Evolutionary conservation across 495 filamentous ascomycete genomes (phyloP).

Genomic region (Emericellopsis terricola): DNA sequence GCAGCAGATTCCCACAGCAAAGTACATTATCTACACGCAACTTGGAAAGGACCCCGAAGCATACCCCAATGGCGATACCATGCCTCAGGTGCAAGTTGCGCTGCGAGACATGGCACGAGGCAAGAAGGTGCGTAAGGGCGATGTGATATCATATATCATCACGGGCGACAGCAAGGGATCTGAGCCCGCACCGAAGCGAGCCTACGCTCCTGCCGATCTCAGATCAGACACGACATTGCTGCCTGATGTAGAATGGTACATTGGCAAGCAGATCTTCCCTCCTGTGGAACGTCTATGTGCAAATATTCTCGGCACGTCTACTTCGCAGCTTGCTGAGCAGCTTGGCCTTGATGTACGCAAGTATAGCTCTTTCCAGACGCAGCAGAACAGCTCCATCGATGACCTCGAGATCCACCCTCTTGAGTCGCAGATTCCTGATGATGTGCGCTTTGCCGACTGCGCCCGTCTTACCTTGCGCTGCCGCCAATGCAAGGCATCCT

Average conservation of each 20-base stretch:
- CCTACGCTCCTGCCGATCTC: slow-evolving; percentile 67
- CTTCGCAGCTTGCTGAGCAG: slow-evolving; percentile 74
- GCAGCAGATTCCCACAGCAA: slow-evolving; percentile 47
- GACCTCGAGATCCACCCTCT: slow-evolving; percentile 64
- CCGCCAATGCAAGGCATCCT: slow-evolving; percentile 52
- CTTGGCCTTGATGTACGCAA: slow-evolving; percentile 80
- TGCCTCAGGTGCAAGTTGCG: slow-evolving; percentile 97
- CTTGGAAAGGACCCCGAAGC: slow-evolving; percentile 85
- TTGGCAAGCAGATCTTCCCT: slow-evolving; percentile 95
- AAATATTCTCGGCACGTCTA: slow-evolving; percentile 81
- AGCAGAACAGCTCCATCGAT: slow-evolving; percentile 25
- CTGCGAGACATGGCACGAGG: slow-evolving; percentile 74
- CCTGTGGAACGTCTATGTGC: slow-evolving; percentile 96
- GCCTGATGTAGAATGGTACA: slow-evolving; percentile 88
- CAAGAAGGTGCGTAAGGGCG: slow-evolving; percentile 73
- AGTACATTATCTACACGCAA: slow-evolving; percentile 96
- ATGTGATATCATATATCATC: slow-evolving; percentile 91
- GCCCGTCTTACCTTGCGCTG: slow-evolving; percentile 61
- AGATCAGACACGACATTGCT: slow-evolving; percentile 55
- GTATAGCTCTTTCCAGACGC: slow-evolving; percentile 49
- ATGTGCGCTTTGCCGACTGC: slow-evolving; percentile 65
- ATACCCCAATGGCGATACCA: slow-evolving; percentile 78
- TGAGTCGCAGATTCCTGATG: slow-evolving; percentile 85
- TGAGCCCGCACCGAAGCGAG: slow-evolving; percentile 66
- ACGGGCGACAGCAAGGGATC: slow-evolving; percentile 60